Evolutionary conservation across 192 early-diverging fungal genomes (phyloP), one percentile per base, ranked within the genome.

Genomic region (Umbelopsis sp.): DNA sequence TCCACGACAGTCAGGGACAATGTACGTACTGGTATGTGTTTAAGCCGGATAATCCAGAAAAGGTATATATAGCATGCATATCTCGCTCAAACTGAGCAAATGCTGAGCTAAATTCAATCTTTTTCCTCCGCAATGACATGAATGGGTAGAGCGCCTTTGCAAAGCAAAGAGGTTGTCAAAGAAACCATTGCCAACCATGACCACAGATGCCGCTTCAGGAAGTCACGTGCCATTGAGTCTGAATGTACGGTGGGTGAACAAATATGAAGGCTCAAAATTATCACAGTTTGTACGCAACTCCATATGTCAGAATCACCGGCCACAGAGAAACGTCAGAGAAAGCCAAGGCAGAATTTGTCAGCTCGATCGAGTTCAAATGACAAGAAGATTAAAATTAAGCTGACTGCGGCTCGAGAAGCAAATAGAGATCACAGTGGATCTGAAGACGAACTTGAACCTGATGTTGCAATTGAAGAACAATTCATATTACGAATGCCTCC

Each of bases 381-480:
- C 25, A 70, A 76, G 24, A 66, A 62, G 14, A 71, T 79, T 20
- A 79, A 79, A 41, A 74, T 79, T 34, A 79, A 79, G 50, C 44
- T 79, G 2, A 79, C 73, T 2, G 54, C 77, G 26, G 71, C 69
- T 34, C 62, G 53, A 50, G 47, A 32, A 25, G 59, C 45, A 11
- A 66, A 74, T 14, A 10, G 47, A 24, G 32, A 66, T 16, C 65
- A 62, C 1, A 67, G 51, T 16, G 75, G 71, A 36, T 74, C 72
- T 47, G 76, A 74, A 25, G 90, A 90, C 31, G 89, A 92, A 17
- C 85, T 89, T 24, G 88, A 91, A 10, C 82, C 81, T 34, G 88
- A 92, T 41, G 86, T 89, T 10, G 88, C 91, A 0, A 79, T 90
- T 49, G 94, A 96, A 76, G 93, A 96, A 72, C 94, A 96, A 24